A percentile compares a stretch with the other conserved stretches of the same genome.
phyloP scores from a whole-genome alignment of 176 grass and related monocot genomes.

The Tillandsia fasciculata region DNA sequence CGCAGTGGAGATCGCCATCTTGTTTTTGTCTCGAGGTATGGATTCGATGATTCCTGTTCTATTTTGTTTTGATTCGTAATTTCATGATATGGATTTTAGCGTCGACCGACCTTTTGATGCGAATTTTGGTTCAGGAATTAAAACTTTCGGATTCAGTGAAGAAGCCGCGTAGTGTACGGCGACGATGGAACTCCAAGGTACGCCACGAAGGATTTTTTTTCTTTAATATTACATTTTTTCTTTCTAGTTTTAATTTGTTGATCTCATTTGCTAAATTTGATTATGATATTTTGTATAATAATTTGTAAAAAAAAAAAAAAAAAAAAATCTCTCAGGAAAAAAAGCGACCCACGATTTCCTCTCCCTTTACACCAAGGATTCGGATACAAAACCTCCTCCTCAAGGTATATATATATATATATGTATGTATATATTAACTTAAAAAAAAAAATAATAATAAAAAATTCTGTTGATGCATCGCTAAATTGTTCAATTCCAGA shows the following conservation, averaged over 20 bases:
- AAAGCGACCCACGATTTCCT: conserved; percentile 81
- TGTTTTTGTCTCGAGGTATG: no score
- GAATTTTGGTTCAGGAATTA: no score
- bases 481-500: no score
- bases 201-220: neutral
- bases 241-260: neutral
- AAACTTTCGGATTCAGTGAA: no score
- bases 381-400: conserved; percentile 34
- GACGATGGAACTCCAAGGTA: conserved; percentile 80
- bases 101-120: no score
- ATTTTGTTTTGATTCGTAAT: no score
- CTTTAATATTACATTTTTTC: neutral
- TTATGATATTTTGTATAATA: conserved; percentile 11
- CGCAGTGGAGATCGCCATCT: no score
- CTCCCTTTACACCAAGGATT: conserved; percentile 60
- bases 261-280: neutral
- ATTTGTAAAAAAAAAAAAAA: conserved; percentile 9
- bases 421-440: conserved; percentile 29
- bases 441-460: no score
- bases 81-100: no score
- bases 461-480: no score
- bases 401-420: conserved; percentile 35
- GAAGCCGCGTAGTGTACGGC: neutral
- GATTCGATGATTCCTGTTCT: no score
- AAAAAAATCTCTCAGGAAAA: conserved; percentile 34